Conservation (phyloP, 1,284 basidiomycete species). For the Irpex rosettiformis region DNA sequence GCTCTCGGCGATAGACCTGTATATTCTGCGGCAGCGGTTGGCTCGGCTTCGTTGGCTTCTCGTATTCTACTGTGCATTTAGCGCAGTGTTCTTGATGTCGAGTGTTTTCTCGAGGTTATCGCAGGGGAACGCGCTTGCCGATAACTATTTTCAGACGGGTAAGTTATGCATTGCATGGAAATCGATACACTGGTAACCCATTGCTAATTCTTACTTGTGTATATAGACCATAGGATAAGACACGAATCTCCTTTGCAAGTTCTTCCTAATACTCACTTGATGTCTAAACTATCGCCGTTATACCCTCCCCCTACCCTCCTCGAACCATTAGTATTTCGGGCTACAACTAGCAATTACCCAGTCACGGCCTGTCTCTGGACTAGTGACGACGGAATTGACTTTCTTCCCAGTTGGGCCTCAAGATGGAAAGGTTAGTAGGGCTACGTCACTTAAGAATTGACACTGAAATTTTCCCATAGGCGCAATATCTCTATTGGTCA, state of each 20-base stretch:
- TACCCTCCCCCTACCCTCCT: conserved; percentile 23
- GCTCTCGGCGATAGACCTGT: background rate
- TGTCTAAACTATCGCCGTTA: conserved; percentile 28
- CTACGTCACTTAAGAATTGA: background rate
- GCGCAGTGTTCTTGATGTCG: conserved; percentile 36
- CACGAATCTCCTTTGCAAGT: conserved; percentile 16
- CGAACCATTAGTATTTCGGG: conserved; percentile 23
- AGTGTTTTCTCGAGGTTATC: conserved; percentile 13
- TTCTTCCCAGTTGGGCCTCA: conserved; percentile 34
- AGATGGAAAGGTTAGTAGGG: conserved; percentile 47
- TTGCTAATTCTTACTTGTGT: too few species aligned
- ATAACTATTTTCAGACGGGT: too few species aligned
- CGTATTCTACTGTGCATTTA: conserved; percentile 38
- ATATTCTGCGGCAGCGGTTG: conserved; percentile 8
- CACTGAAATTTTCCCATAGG: conserved; percentile 30
- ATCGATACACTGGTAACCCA: too few species aligned
- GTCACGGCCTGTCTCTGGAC: conserved; percentile 55
- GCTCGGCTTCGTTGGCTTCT: conserved; percentile 28
- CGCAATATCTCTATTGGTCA: conserved; percentile 52
- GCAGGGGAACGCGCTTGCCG: too few species aligned
- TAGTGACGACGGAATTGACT: conserved; percentile 32
- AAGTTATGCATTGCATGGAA: too few species aligned
- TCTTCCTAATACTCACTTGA: conserved; percentile 23
- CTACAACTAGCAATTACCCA: conserved; percentile 15
- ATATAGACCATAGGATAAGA: conserved; percentile 4